These are phyloP conservation scores for Colletotrichum musicola DNA, from an alignment of 2,329 filamentous ascomycete species.

Conservation along the genomic window DNA sequence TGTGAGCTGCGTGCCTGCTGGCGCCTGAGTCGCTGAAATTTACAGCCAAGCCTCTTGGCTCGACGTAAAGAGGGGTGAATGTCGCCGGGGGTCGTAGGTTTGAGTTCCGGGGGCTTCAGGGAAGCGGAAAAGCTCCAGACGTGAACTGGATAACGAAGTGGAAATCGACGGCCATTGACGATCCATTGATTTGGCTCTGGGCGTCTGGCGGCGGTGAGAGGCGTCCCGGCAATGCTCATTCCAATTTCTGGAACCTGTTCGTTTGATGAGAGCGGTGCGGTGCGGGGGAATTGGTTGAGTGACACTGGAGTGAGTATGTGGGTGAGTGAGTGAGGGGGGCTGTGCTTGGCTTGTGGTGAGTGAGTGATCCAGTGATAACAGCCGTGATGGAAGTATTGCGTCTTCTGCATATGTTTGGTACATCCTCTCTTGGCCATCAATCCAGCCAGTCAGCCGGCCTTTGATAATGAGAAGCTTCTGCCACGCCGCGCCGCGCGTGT, in stretches of 20 bases:
- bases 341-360: no score
- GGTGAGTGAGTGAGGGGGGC: no score
- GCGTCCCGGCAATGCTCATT: not conserved
- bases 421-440: not conserved
- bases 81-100: not conserved
- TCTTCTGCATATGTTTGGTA: not conserved
- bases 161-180: not conserved
- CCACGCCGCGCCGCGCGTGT: not conserved
- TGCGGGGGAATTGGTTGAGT: not conserved
- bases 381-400: conserved; percentile 1
- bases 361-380: no score
- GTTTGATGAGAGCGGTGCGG: not conserved
- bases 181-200: not conserved
- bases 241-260: not conserved
- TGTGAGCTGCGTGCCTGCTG: not conserved
- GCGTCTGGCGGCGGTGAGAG: conserved; percentile 7
- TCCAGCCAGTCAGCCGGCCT: not conserved
- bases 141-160: no score
- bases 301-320: not conserved
- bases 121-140: not conserved
- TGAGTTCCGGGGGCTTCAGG: not conserved
- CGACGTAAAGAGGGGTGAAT: not conserved
- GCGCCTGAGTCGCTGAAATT: conserved; percentile 18
- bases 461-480: not conserved
- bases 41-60: conserved; percentile 31